Evolutionary conservation across 257 asterid species (phyloP).

Genomic region (Hygrophila difformis): DNA sequence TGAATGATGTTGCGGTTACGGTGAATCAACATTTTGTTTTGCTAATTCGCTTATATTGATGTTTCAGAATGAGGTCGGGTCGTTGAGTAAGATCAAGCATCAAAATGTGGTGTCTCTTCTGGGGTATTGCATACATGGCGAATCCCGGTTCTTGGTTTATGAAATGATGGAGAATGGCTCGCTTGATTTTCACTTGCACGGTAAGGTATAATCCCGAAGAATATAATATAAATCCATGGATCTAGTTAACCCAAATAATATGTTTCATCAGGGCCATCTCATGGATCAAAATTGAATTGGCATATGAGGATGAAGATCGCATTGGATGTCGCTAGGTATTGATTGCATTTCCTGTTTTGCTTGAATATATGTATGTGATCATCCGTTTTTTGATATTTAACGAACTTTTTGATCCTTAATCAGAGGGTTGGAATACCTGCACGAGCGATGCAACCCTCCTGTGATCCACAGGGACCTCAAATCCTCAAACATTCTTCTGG

Average conservation of each 20-base stretch:
- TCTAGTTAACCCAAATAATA: too few relatives aligned
- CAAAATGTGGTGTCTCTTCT: conserved; percentile 76
- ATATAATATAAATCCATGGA: too few relatives aligned
- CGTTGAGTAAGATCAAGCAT: conserved; percentile 67
- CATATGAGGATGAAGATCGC: conserved; percentile 89
- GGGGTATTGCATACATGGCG: conserved; percentile 68
- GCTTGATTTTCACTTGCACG: conserved; percentile 71
- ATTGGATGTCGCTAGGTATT: conserved; percentile 84
- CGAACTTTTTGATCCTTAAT: conserved; percentile 1
- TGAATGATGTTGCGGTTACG: too few relatives aligned
- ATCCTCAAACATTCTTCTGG: conserved; percentile 80
- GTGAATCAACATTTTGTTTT: conserved; percentile 3
- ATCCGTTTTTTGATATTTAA: conserved; percentile 1
- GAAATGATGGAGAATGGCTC: conserved; percentile 92
- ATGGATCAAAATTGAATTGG: conserved; percentile 67
- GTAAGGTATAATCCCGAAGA: too few relatives aligned
- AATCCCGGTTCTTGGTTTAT: conserved; percentile 62
- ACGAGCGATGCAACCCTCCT: conserved; percentile 78
- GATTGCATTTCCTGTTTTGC: neutral
- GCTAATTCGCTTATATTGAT: conserved; percentile 11
- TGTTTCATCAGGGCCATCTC: conserved; percentile 73
- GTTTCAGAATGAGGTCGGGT: conserved; percentile 78
- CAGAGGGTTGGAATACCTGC: conserved; percentile 89
- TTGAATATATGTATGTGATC: neutral
- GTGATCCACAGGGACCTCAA: conserved; percentile 90